Evolutionary conservation across 1,284 basidiomycete species (phyloP).

Genomic region (Limonomyces culmigenus): DNA sequence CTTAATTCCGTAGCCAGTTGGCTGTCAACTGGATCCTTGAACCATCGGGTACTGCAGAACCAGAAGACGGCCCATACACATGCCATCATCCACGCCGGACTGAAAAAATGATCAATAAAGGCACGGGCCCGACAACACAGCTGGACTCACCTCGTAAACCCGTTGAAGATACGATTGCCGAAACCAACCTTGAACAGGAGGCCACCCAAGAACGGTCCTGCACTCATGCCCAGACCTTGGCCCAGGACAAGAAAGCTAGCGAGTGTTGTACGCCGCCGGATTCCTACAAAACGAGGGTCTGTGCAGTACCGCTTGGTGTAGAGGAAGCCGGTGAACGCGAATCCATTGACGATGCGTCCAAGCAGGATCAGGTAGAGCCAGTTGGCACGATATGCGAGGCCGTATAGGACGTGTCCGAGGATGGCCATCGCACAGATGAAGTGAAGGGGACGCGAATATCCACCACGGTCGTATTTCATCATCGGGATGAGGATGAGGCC

Average conservation of each 20-base stretch:
- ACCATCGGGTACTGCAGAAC: conserved; percentile 22
- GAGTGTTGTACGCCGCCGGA: conserved; percentile 44
- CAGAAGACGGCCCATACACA: conserved; percentile 35
- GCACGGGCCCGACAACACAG: neutral
- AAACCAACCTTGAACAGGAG: conserved; percentile 42
- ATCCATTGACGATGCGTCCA: conserved; percentile 28
- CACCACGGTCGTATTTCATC: conserved; percentile 26
- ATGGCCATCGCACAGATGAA: conserved; percentile 24
- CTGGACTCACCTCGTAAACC: conserved; percentile 26
- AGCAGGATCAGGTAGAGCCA: conserved; percentile 32
- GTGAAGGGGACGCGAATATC: conserved; percentile 16
- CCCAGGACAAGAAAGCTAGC: conserved; percentile 47
- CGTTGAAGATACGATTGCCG: conserved; percentile 31
- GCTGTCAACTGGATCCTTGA: conserved; percentile 28
- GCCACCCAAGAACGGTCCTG: conserved; percentile 52
- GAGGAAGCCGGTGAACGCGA: conserved; percentile 27
- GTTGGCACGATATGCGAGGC: conserved; percentile 24
- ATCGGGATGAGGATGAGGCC: conserved; percentile 42
- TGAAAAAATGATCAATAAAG: neutral
- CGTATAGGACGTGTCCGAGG: conserved; percentile 26
- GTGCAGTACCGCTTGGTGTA: conserved; percentile 47
- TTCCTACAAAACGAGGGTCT: conserved; percentile 47
- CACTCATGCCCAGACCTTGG: conserved; percentile 44
- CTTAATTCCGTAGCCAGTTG: too few relatives aligned
- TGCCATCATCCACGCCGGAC: conserved; percentile 53